Evolutionary conservation across 2,329 filamentous ascomycete species (phyloP).

Genomic region (Alternaria sp.): DNA sequence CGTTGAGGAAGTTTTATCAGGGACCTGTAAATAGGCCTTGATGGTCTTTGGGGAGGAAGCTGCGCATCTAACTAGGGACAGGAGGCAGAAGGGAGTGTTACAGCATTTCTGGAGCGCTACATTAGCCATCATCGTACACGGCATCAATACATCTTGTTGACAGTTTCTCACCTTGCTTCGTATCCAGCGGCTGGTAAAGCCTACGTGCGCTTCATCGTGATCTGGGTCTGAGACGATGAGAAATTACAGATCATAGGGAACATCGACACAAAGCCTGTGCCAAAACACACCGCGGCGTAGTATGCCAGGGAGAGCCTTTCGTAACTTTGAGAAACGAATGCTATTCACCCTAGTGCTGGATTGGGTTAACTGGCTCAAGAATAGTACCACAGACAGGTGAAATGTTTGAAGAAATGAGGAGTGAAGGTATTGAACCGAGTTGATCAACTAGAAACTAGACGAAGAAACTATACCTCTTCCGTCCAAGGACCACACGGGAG

Average conservation of each 20-base stretch:
- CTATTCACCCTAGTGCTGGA: too few relatives aligned
- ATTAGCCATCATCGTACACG: background rate
- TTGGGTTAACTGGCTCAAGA: too few relatives aligned
- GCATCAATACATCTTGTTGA: background rate
- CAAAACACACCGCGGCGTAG: background rate
- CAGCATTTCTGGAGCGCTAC: background rate
- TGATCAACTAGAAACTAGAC: background rate
- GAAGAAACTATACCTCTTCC: slow-evolving; percentile 3
- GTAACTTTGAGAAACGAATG: too few relatives aligned
- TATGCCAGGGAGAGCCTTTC: too few relatives aligned
- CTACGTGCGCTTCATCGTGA: background rate
- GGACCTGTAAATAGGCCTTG: slow-evolving; percentile 13
- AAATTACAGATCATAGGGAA: background rate
- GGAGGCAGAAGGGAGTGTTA: background rate
- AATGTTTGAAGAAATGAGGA: too few relatives aligned
- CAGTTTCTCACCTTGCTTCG: too few relatives aligned
- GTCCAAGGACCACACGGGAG: slow-evolving; percentile 18
- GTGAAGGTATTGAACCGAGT: background rate
- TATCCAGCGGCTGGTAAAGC: background rate
- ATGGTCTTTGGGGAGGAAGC: background rate
- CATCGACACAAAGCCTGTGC: background rate
- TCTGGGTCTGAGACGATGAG: background rate
- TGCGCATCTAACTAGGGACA: too few relatives aligned
- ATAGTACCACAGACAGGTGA: too few relatives aligned
- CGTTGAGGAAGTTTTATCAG: slow-evolving; percentile 21